phyloP scores from a whole-genome alignment of 306 rosid species.

The Spatholobus suberectus region DNA sequence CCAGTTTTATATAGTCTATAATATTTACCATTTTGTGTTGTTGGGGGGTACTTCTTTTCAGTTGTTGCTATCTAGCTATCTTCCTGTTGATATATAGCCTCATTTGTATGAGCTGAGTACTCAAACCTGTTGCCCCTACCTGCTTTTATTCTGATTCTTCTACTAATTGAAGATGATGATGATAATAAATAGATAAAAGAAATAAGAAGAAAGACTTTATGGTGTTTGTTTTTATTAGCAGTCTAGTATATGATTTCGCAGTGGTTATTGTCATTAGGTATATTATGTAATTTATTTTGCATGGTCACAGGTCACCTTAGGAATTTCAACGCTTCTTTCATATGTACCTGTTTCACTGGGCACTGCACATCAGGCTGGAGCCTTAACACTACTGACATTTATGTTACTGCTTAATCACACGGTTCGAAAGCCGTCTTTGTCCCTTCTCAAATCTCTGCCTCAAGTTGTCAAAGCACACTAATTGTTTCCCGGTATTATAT shows the following conservation, averaged over 20 bases:
- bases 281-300: conserved; percentile 21
- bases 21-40: background rate
- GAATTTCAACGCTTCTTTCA: conserved; percentile 79
- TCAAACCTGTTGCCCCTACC: background rate
- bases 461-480: conserved; percentile 60
- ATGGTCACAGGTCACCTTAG: conserved; percentile 72
- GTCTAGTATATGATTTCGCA: background rate
- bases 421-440: conserved; percentile 68
- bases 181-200: background rate
- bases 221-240: background rate
- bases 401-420: conserved; percentile 78
- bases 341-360: conserved; percentile 89
- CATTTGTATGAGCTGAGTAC: conserved; percentile 7
- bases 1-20: background rate
- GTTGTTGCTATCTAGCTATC: background rate
- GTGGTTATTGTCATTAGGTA: conserved; percentile 13
- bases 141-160: background rate
- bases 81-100: background rate
- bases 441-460: conserved; percentile 81
- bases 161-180: background rate
- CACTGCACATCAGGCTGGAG: conserved; percentile 91
- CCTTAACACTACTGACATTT: conserved; percentile 78
- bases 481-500: background rate
- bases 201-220: background rate
- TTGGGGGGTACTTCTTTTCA: background rate